phyloP scores from a whole-genome alignment of 2,329 filamentous ascomycete genomes.

The Emergomyces orientalis region DNA sequence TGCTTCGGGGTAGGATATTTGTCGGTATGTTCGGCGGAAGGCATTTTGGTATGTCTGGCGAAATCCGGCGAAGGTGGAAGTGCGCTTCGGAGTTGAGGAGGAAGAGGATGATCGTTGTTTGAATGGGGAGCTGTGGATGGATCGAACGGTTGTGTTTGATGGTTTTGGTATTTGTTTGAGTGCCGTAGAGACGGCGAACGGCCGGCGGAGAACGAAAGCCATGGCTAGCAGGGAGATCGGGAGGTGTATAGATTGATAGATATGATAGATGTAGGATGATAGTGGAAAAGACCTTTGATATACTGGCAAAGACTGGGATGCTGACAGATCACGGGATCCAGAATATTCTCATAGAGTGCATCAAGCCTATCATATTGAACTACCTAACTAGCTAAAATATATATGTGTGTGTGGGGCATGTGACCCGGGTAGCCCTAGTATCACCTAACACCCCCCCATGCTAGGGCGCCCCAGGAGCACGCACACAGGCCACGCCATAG shows the following conservation, averaged over 20 bases:
- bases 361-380: no score
- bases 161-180: conserved; percentile 49
- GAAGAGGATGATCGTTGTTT: conserved; percentile 38
- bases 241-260: background rate
- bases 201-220: conserved; percentile 56
- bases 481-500: no score
- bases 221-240: conserved; percentile 34
- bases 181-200: conserved; percentile 52
- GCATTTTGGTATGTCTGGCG: conserved; percentile 50
- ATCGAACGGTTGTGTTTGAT: conserved; percentile 42
- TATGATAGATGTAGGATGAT: background rate
- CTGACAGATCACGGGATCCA: conserved; percentile 20
- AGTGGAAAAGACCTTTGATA: no score
- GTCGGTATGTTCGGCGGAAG: conserved; percentile 53
- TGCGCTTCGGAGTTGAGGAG: conserved; percentile 29
- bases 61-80: conserved; percentile 43
- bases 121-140: conserved; percentile 51
- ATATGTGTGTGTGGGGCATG: no score
- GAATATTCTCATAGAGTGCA: no score
- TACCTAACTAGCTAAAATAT: no score
- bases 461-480: no score
- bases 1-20: conserved; percentile 35
- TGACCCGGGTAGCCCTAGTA: no score
- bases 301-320: no score
- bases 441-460: no score